phyloP scores from a whole-genome alignment of 768 basidiomycete species.

The Artomyces pyxidatus region DNA sequence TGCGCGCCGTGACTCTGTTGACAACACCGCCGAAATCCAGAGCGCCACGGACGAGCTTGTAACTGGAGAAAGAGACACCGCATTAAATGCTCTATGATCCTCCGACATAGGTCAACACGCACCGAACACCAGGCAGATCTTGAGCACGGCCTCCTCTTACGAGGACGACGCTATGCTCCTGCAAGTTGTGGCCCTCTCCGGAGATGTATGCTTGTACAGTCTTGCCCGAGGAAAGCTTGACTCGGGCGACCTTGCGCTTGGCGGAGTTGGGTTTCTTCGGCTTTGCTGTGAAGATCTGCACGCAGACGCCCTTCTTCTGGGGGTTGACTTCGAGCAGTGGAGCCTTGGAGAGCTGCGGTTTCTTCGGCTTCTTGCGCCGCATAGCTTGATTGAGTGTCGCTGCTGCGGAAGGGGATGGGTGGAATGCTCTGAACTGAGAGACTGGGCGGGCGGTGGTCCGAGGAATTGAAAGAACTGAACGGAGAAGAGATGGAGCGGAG shows the following conservation, averaged over 20 bases:
- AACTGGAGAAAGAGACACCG: slow-evolving; percentile 39
- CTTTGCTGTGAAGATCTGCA: slow-evolving; percentile 67
- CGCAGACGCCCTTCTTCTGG: slow-evolving; percentile 90
- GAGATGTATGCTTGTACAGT: slow-evolving; percentile 90
- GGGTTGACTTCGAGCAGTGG: slow-evolving; percentile 76
- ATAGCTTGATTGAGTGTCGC: slow-evolving; percentile 86
- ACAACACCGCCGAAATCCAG: slow-evolving; percentile 89
- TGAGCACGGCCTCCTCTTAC: slow-evolving; percentile 94
- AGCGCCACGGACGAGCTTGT: slow-evolving; percentile 91
- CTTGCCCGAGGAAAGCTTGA: slow-evolving; percentile 87
- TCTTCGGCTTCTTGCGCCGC: slow-evolving; percentile 51
- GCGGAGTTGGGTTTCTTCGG: slow-evolving; percentile 99
- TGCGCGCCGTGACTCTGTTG: slow-evolving; percentile 70
- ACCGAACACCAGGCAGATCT: slow-evolving; percentile 98
- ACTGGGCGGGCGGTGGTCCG: slow-evolving; percentile 10
- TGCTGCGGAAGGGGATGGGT: slow-evolving; percentile 45
- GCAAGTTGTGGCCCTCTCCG: slow-evolving; percentile 96
- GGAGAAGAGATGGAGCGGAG: background rate
- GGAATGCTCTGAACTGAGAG: slow-evolving; percentile 39
- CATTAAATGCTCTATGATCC: background rate
- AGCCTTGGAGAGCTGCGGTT: slow-evolving; percentile 47
- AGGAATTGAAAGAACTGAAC: too few relatives aligned
- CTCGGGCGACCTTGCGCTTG: slow-evolving; percentile 91
- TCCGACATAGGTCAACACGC: slow-evolving; percentile 23
- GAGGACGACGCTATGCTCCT: slow-evolving; percentile 94